Base-by-base conservation (phyloP, 73 alveolate genomes). In the Paramecium biaurelia region DNA sequence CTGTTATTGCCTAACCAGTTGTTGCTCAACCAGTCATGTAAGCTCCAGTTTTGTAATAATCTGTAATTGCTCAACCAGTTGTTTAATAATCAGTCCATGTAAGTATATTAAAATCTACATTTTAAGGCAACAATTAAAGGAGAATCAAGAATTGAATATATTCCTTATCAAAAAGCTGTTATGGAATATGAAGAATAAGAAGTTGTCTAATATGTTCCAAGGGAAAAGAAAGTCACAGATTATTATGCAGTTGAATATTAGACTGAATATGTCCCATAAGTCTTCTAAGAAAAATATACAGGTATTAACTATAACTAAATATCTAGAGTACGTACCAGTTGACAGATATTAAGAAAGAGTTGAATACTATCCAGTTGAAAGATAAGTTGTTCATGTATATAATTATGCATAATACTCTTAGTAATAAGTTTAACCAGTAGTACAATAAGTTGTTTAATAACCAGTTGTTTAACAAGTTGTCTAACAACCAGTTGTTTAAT, bases 321-420 rank as follows among this genome's bases (percentile, higher is more conserved):
- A 18, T 53, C 9, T 53, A 53, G 94, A 89, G 38, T 89, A 89
- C 70, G 79, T 89, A 21, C 94, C 94, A 57, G 76, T 57, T 7
- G 94, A 89, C 70, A 89, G 94, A 70, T 57, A 70, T 45, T 38
- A 89, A 89, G 94, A 89, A 89, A 89, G 94, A 89, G 94, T 89
- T 70, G 94, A 89, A 89, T 89, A 89, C 24, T 82, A 89, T 32
- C 92, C 94, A 68, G 79, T 89, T 70, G 92, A 89, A 53, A 89
- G 76, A 82, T 72, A 89, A 49, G 88, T 89, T 6, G 94, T 89
- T 26, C 93, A 86, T 37, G 87, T 74, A 74, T 3, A n/a, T 18
- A 12, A n/a, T n/a, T 53, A 11, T 1, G 4, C 26, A 15, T 63
- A 12, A 63, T 12, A 30, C 7, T 9, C 12, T 26, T 63, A 63